Percentiles rank a stretch among this genome's conserved stretches.
phyloP scores from a whole-genome alignment of 164 flowering plant species.

The Hamamelis virginiana region DNA sequence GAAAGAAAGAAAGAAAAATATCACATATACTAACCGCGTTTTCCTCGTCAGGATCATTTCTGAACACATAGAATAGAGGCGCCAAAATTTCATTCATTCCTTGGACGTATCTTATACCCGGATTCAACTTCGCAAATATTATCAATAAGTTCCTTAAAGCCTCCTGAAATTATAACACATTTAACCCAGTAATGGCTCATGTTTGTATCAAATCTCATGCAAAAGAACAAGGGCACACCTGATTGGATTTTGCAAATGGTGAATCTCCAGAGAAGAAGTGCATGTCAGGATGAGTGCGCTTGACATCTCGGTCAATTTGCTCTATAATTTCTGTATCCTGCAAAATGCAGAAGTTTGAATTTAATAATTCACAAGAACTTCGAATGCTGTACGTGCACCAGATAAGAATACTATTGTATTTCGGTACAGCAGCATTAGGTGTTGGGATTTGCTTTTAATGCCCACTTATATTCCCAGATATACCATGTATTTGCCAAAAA shows the following conservation, averaged over 20 bases:
- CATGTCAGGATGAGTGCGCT: conserved; percentile 96
- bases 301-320: conserved; percentile 98
- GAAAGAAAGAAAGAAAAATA: background rate
- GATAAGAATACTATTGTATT: background rate
- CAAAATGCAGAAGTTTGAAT: conserved; percentile 11
- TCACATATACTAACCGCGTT: conserved; percentile 56
- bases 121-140: conserved; percentile 94
- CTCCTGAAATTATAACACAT: conserved; percentile 50
- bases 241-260: conserved; percentile 68
- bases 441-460: background rate
- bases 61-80: conserved; percentile 85
- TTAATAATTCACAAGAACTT: background rate
- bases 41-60: conserved; percentile 83
- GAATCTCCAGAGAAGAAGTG: conserved; percentile 89
- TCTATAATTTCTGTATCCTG: conserved; percentile 92
- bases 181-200: conserved; percentile 1
- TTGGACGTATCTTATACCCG: conserved; percentile 97
- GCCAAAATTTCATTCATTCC: conserved; percentile 99
- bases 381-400: background rate
- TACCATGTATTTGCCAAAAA: background rate
- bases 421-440: background rate
- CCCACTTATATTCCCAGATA: background rate
- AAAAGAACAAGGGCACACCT: conserved; percentile 39
- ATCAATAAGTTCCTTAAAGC: conserved; percentile 76
- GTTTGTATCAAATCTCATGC: conserved; percentile 1